A percentile compares a stretch with the other conserved stretches of the same genome.
phyloP scores from a whole-genome alignment of 768 basidiomycete species.

The Suillus placidus region DNA sequence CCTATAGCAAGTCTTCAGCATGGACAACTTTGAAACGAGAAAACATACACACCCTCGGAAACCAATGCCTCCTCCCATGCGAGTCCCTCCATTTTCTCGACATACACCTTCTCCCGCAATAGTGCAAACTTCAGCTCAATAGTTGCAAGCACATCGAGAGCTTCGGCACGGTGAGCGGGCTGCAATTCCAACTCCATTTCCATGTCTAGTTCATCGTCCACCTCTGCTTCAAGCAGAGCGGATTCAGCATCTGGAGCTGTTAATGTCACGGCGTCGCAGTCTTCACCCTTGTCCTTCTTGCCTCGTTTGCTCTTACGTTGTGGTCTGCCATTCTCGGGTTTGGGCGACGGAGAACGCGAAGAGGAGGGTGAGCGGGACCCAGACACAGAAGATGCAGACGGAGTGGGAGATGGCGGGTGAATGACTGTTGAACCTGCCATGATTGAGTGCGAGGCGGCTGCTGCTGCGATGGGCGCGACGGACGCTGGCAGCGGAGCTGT shows the following conservation, averaged over 20 bases:
- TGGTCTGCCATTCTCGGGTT: constrained; percentile 26
- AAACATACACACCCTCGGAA: constrained; percentile 59
- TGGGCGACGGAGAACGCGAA: constrained; percentile 45
- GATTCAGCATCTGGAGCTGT: not conserved
- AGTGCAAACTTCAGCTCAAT: constrained; percentile 95
- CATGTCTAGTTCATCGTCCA: constrained; percentile 43
- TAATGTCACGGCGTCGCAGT: constrained; percentile 6
- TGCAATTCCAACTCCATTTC: constrained; percentile 71
- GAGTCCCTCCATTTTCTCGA: constrained; percentile 92
- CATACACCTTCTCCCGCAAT: constrained; percentile 82
- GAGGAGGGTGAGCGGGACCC: constrained; percentile 37
- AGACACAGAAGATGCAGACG: constrained; percentile 40
- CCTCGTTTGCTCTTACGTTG: constrained; percentile 25
- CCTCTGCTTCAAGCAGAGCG: constrained; percentile 22
- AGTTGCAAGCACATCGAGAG: constrained; percentile 81
- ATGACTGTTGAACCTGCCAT: constrained; percentile 48
- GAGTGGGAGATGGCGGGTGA: constrained; percentile 40
- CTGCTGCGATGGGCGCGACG: constrained; percentile 34
- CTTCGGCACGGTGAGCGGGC: constrained; percentile 82
- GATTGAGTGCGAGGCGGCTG: constrained; percentile 49
- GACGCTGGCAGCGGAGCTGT: constrained; percentile 24
- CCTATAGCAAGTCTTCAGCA: constrained; percentile 43
- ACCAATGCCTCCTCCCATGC: constrained; percentile 88
- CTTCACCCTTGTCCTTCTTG: constrained; percentile 20
- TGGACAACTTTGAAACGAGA: constrained; percentile 2